These are phyloP conservation scores for Suhomyces prunicola DNA, from an alignment of 805 yeast genomes.

Conservation along the genomic window DNA sequence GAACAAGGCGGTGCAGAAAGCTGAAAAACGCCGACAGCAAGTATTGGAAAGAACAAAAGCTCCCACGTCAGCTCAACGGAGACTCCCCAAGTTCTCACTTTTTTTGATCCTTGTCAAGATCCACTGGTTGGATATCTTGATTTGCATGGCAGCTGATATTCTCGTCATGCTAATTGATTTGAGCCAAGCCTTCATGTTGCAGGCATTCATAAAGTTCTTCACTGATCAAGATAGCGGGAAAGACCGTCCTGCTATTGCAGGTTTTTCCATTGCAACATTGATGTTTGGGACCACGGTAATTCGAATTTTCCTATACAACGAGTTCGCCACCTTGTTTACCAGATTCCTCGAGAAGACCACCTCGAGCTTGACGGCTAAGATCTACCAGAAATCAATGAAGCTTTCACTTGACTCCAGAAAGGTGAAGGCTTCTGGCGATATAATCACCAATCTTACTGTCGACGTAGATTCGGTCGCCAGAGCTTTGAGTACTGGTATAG, in stretches of 20 bases:
- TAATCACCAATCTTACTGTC: conserved; percentile 73
- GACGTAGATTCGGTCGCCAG: conserved; percentile 68
- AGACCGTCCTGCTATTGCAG: conserved; percentile 14
- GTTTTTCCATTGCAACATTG: conserved; percentile 12
- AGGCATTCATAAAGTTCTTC: conserved; percentile 14
- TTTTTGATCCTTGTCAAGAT: conserved; percentile 4
- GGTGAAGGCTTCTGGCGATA: conserved; percentile 69
- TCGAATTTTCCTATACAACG: conserved; percentile 18
- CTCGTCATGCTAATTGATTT: conserved; percentile 18
- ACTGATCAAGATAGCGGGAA: conserved; percentile 4
- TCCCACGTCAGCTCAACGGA: conserved; percentile 3
- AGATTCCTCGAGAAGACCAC: conserved; percentile 14
- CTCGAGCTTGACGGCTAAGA: conserved; percentile 61
- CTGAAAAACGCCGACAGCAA: background rate
- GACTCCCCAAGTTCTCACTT: conserved; percentile 4
- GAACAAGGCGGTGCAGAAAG: background rate
- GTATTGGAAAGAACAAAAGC: background rate
- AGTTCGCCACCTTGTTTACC: conserved; percentile 14
- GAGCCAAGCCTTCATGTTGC: conserved; percentile 10
- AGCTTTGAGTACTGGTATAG: conserved; percentile 49
- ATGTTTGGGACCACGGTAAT: conserved; percentile 6
- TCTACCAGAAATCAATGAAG: conserved; percentile 66
- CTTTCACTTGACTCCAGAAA: conserved; percentile 66
- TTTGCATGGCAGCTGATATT: background rate
- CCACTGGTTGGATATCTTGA: background rate